Conservation (phyloP, 768 basidiomycete species). For the Pleurotus pulmonarius region DNA sequence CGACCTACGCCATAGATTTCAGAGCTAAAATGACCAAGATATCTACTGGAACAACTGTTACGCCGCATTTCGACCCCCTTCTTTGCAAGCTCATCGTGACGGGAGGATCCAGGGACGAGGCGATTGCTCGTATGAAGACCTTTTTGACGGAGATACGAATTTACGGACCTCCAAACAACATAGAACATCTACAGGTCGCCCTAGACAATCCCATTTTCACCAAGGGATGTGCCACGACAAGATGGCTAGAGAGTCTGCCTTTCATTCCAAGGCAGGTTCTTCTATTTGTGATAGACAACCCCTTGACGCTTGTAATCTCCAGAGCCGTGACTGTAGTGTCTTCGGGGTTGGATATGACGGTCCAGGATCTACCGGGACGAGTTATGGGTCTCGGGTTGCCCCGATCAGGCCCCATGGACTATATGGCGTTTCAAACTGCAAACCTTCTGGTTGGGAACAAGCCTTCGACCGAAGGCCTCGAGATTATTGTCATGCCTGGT, state of each 20-base stretch:
- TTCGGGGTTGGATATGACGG: slow-evolving; percentile 50
- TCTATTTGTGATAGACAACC: background rate
- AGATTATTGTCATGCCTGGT: slow-evolving; percentile 46
- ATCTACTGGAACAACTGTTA: slow-evolving; percentile 46
- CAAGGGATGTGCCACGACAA: slow-evolving; percentile 43
- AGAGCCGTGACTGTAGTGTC: slow-evolving; percentile 53
- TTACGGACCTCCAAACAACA: slow-evolving; percentile 58
- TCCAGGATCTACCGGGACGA: slow-evolving; percentile 59
- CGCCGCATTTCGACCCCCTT: slow-evolving; percentile 54
- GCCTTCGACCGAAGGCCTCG: slow-evolving; percentile 47
- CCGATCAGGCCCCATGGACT: slow-evolving; percentile 62
- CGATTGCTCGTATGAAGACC: slow-evolving; percentile 35
- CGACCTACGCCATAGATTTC: no score
- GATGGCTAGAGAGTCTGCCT: slow-evolving; percentile 40
- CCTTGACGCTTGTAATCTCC: background rate
- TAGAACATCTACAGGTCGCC: slow-evolving; percentile 46
- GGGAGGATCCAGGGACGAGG: slow-evolving; percentile 40
- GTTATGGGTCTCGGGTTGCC: slow-evolving; percentile 55
- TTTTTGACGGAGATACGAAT: slow-evolving; percentile 39
- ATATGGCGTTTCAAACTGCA: slow-evolving; percentile 48
- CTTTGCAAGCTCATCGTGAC: slow-evolving; percentile 58
- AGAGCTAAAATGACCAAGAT: slow-evolving; percentile 24
- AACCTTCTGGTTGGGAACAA: slow-evolving; percentile 59
- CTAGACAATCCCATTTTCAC: slow-evolving; percentile 33
- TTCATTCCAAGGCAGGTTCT: slow-evolving; percentile 34